phyloP scores from a whole-genome alignment of 192 early-diverging fungal species.

The Linnemannia exigua region DNA sequence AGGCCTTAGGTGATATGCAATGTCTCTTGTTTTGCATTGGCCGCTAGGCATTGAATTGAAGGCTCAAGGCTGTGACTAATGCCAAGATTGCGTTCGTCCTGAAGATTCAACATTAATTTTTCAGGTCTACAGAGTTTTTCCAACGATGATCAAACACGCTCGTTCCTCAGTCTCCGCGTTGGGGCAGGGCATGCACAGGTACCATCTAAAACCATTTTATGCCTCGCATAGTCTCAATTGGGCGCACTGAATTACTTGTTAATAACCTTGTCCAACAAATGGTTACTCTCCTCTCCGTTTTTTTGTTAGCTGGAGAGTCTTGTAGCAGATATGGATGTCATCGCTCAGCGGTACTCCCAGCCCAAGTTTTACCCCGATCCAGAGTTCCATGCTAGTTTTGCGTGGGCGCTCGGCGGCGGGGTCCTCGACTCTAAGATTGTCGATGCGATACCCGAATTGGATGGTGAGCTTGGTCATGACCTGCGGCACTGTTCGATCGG shows the following conservation, averaged over 20 bases:
- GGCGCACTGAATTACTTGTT: neutral
- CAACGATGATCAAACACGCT: conserved; percentile 42
- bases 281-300: neutral
- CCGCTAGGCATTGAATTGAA: no score
- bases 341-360: conserved; percentile 34
- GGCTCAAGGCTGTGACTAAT: neutral
- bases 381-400: conserved; percentile 53
- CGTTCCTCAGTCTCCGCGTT: conserved; percentile 48
- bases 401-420: conserved; percentile 48
- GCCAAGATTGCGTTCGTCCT: neutral
- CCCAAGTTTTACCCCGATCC: conserved; percentile 41
- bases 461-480: conserved; percentile 22
- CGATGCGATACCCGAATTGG: conserved; percentile 9
- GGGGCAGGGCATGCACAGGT: conserved; percentile 50
- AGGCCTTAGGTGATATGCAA: no score
- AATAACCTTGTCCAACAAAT: neutral
- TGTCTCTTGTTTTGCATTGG: no score
- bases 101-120: conserved; percentile 39
- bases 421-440: conserved; percentile 11
- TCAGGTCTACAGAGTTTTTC: conserved; percentile 44
- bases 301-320: conserved; percentile 30
- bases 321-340: conserved; percentile 43
- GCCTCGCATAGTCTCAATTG: neutral
- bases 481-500: conserved; percentile 28
- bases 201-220: neutral